These are phyloP conservation scores for Lablab purpureus DNA, from an alignment of 306 rosid genomes.

Conservation along the genomic window DNA sequence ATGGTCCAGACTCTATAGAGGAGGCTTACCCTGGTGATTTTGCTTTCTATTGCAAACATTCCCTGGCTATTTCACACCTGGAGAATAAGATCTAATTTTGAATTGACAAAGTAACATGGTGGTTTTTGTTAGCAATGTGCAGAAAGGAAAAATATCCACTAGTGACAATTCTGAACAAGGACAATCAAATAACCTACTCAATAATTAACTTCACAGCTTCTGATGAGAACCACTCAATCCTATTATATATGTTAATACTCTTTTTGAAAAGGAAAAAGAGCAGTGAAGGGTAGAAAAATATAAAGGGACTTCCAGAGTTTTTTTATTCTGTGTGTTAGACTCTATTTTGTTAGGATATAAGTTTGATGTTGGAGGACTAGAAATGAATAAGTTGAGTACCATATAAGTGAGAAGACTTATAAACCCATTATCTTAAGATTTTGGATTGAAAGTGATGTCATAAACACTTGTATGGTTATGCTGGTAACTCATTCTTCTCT, in stretches of 20 bases:
- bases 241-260: not conserved
- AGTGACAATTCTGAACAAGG: not conserved
- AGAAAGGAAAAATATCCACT: not conserved
- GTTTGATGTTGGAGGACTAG: too few relatives aligned
- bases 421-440: too few relatives aligned
- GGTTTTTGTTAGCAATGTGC: constrained; percentile 2
- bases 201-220: constrained; percentile 1
- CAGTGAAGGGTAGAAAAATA: not conserved
- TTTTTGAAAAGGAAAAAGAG: not conserved
- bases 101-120: not conserved
- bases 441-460: too few relatives aligned
- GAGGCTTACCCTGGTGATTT: not conserved
- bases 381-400: too few relatives aligned
- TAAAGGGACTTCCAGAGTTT: not conserved
- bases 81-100: not conserved
- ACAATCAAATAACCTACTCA: not conserved
- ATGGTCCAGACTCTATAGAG: constrained; percentile 24
- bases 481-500: too few relatives aligned
- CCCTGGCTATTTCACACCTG: constrained; percentile 15
- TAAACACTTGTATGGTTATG: too few relatives aligned
- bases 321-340: too few relatives aligned
- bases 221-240: not conserved
- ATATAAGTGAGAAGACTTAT: too few relatives aligned
- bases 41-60: constrained; percentile 11
- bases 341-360: too few relatives aligned